Evolutionary conservation across 345 rosid species (phyloP), one percentile per base, ranked within the genome.

Genomic region (Anastatica hierochuntica): DNA sequence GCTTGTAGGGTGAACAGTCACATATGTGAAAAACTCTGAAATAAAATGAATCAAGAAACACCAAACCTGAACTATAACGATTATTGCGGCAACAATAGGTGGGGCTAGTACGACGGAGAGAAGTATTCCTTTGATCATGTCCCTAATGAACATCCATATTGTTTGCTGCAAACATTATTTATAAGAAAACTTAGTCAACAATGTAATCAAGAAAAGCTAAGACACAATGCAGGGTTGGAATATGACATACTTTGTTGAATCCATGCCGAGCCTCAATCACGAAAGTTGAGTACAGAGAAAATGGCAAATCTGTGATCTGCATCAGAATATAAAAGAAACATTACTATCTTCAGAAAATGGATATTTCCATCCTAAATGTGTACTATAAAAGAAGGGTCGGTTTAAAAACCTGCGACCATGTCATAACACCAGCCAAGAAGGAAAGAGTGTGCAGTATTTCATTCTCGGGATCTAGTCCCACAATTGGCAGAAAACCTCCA

Each of bases 241-340:
- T 53, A 54, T 19, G 35, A 72, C 81, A 11, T 60, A 94, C 99
- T 68, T 94, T 88, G 59, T 94, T 94, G 76, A 94, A 94, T 44
- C 99, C 97, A 72, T 94, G 99, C 23, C 92, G 97, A 38, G 90
- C 59, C 75, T 94, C 99, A n/a, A 94, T 83, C 55, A 88, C 95
- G 63, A 94, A 94, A 35, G 97, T 94, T 61, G 99, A 94, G 74
- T 76, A 88, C 36, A 94, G 84, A 24, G 99, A 88, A 61, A 94
- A 94, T 29, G 99, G 97, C 74, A 94, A 71, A 68, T 88, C 99
- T 16, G 97, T 85, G 19, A 94, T 77, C 99, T 88, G 94, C 80
- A 75, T 36, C 45, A 68, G 49, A 49, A 74, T 29, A 50, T 38
- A 14, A 47, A 60, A 57, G 31, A 53, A 15, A 60, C 19, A 29